Base-by-base conservation (phyloP, 257 asterid species). In the Plantago major region DNA sequence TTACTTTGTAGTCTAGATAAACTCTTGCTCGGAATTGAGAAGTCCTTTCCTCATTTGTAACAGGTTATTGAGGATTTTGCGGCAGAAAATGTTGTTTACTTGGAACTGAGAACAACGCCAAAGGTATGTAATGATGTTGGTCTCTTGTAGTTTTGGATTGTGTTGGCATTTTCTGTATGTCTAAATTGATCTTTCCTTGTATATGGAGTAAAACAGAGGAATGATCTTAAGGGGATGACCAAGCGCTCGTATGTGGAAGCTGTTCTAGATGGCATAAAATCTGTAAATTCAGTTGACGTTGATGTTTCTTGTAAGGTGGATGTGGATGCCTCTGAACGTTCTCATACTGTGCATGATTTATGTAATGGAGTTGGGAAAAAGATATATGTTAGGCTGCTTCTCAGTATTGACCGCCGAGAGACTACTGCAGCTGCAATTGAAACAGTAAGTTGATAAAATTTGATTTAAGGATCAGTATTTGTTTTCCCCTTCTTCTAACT, bases 1-100 rank as follows among this genome's bases (percentile, higher is more conserved):
- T 68, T 3, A 12, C 28, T 37, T 40, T 46, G 64, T 50, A 30
- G 51, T 6, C 38, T 2, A 19, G 37, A 46, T 70, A 51, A 53
- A 49, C 17, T 57, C 11, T 44, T 62, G 44, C 8, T 50, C 59
- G 26, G 26, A 22, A 2, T 2, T 22, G 26, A 22, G 67, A 57
- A 54, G 42, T 57, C 64, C 63, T 33, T 33, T 33, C 3, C 40
- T 33, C 40, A 33, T 33, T 33, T 3, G 17, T 48, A 59, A 61
- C 73, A 91, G 98, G 97, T 86, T 16, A 62, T 89, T 68, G 97
- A 92, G 81, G 99, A 92, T 78, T 92, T 92, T 74, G 90, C 95
- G 42, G 90, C 93, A 30, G 99, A 92, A 69, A 92, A 84, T 67
- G 99, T 89, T 66, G 83, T 84, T 54, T 89, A 92, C 71, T 79